Conservation (phyloP, 202 grass and related monocot species). For the Bolboschoenoplectus hybrid region DNA sequence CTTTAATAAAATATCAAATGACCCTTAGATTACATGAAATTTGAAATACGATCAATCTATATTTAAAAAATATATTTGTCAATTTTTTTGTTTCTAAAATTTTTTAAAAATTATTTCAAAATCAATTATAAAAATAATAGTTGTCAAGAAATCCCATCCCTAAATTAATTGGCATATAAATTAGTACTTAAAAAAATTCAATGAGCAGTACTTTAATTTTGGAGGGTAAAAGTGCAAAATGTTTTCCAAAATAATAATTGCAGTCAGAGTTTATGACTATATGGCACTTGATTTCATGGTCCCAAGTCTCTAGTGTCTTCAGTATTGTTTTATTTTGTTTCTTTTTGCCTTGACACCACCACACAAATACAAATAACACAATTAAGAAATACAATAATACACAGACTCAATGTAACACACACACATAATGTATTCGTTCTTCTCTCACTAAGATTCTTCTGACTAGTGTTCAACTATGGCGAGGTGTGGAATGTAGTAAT, state of each 20-base stretch:
- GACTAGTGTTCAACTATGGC: background rate
- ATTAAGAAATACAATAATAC: background rate
- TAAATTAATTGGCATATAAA: too few relatives aligned
- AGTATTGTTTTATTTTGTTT: background rate
- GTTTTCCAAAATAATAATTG: background rate
- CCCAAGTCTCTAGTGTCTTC: constrained; percentile 20
- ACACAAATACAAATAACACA: constrained; percentile 13
- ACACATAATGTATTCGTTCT: background rate
- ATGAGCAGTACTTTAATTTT: background rate
- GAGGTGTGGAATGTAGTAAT: background rate
- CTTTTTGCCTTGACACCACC: constrained; percentile 10
- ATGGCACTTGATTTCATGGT: background rate
- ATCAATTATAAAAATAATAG: too few relatives aligned
- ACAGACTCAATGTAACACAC: constrained; percentile 5
- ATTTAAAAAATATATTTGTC: too few relatives aligned
- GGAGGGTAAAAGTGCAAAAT: background rate
- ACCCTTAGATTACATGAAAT: too few relatives aligned
- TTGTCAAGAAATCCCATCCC: too few relatives aligned
- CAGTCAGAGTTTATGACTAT: background rate
- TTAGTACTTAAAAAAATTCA: background rate
- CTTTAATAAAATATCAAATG: too few relatives aligned
- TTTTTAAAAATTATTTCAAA: too few relatives aligned
- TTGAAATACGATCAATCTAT: too few relatives aligned
- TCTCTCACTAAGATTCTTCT: background rate
- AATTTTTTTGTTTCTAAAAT: too few relatives aligned